Percentiles rank a stretch among this genome's conserved stretches.
Conservation (phyloP, 1,139 yeast genomes). For the Suhomyces maxii region DNA sequence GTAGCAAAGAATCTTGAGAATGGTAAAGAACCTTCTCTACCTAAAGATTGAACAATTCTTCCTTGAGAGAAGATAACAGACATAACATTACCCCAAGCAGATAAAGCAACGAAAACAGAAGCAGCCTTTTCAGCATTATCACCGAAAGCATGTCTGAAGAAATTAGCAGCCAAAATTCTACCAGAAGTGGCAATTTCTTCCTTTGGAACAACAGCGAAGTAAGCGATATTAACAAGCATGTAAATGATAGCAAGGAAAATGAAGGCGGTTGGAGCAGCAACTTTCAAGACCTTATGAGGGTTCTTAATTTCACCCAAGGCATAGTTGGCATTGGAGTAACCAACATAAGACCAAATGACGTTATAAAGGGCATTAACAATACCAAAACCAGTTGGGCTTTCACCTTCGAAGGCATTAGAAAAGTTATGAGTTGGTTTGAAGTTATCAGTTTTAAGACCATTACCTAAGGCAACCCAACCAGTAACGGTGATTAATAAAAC, state of each 20-base stretch:
- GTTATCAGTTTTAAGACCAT: conserved; percentile 55
- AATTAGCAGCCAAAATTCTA: conserved; percentile 48
- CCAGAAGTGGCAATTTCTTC: conserved; percentile 45
- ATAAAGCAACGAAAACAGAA: conserved; percentile 49
- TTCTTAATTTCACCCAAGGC: conserved; percentile 76
- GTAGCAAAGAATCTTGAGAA: conserved; percentile 47
- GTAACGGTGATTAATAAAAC: conserved; percentile 68
- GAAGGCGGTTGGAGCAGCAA: conserved; percentile 51
- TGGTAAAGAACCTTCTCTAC: conserved; percentile 51
- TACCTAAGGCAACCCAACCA: conserved; percentile 82
- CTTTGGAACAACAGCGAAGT: conserved; percentile 57
- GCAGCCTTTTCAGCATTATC: conserved; percentile 48
- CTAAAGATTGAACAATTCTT: conserved; percentile 49
- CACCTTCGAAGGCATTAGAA: conserved; percentile 57
- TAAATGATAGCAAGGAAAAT: conserved; percentile 68
- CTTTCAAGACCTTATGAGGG: conserved; percentile 42
- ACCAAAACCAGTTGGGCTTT: conserved; percentile 69
- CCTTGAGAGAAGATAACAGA: conserved; percentile 53
- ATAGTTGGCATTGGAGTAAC: conserved; percentile 76
- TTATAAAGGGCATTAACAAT: conserved; percentile 76
- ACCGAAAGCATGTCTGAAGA: conserved; percentile 48
- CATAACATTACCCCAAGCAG: conserved; percentile 51
- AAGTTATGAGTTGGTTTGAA: conserved; percentile 60
- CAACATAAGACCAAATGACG: conserved; percentile 79
- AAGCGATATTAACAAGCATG: conserved; percentile 58